These are phyloP conservation scores for Wallacemonas rigidus DNA, from an alignment of 208 protist species.

Conservation along the genomic window DNA sequence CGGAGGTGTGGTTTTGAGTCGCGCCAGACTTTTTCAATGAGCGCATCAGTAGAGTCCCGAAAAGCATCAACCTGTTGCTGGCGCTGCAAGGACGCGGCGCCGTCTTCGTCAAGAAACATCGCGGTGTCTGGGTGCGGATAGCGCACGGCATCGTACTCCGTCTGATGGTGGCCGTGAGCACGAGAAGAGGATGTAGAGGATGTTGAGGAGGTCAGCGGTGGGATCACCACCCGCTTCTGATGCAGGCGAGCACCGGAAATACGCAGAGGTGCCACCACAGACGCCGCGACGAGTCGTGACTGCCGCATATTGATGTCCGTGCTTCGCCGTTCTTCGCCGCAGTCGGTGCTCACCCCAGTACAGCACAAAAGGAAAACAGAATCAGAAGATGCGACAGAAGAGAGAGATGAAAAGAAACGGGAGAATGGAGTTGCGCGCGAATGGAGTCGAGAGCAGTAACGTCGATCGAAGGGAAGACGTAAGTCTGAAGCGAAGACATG, in stretches of 20 bases:
- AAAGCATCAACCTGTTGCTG: slow-evolving; percentile 63
- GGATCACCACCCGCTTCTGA: slow-evolving; percentile 58
- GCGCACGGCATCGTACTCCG: slow-evolving; percentile 38
- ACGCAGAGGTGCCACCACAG: not conserved
- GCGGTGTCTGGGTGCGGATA: slow-evolving; percentile 28
- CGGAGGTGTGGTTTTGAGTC: slow-evolving; percentile 79
- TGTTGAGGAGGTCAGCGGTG: slow-evolving; percentile 24
- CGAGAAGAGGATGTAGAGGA: not conserved
- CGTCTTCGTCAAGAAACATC: slow-evolving; percentile 44
- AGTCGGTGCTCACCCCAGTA: too few relatives aligned
- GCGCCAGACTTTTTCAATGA: slow-evolving; percentile 55
- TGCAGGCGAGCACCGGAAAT: slow-evolving; percentile 21
- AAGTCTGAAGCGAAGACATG: not conserved
- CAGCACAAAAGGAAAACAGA: too few relatives aligned
- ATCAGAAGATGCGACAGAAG: too few relatives aligned
- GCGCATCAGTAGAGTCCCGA: slow-evolving; percentile 28
- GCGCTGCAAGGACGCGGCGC: slow-evolving; percentile 48
- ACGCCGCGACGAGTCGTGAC: not conserved
- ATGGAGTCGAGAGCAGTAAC: too few relatives aligned
- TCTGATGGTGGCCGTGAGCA: not conserved
- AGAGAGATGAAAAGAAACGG: too few relatives aligned
- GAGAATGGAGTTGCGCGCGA: too few relatives aligned
- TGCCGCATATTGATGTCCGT: not conserved
- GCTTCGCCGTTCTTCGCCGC: too few relatives aligned
- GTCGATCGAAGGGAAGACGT: not conserved